These are phyloP conservation scores for Metarhizium rileyi DNA, from an alignment of 2,329 filamentous ascomycete species.

Conservation along the genomic window DNA sequence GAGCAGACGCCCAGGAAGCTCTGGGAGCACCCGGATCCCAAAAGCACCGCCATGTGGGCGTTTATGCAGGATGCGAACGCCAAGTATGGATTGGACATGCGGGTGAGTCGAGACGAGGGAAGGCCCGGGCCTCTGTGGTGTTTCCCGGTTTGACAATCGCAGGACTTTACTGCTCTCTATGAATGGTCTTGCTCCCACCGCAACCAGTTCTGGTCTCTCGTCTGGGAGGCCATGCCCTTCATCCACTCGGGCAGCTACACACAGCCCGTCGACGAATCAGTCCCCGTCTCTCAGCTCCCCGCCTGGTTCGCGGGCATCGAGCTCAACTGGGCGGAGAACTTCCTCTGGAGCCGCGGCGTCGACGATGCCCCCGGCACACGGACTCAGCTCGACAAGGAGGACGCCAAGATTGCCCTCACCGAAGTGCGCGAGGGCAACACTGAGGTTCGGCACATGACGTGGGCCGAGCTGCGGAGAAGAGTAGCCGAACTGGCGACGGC, in stretches of 20 bases:
- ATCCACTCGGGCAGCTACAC: constrained; percentile 53
- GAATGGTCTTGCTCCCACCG: constrained; percentile 55
- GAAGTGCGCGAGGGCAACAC: constrained; percentile 60
- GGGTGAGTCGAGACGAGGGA: constrained; percentile 31
- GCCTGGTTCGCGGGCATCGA: constrained; percentile 67
- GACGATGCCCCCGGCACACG: constrained; percentile 32
- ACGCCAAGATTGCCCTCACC: constrained; percentile 59
- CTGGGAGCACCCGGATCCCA: constrained; percentile 56
- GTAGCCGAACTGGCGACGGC: constrained; percentile 54
- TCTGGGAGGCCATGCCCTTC: constrained; percentile 50
- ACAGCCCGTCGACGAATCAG: constrained; percentile 56
- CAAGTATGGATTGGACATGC: constrained; percentile 44
- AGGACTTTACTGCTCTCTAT: constrained; percentile 63
- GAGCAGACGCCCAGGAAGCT: constrained; percentile 46
- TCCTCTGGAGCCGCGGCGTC: constrained; percentile 50
- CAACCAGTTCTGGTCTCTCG: constrained; percentile 53
- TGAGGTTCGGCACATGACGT: constrained; percentile 50
- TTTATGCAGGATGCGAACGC: constrained; percentile 59
- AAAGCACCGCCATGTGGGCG: constrained; percentile 53
- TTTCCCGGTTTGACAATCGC: neutral
- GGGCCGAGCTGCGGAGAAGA: constrained; percentile 52
- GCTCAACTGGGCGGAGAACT: constrained; percentile 73
- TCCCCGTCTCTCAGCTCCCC: constrained; percentile 62
- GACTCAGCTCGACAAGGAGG: constrained; percentile 55
- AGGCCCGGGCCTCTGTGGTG: neutral